Evolutionary conservation across 1,284 basidiomycete genomes (phyloP).

Genomic region (Cutaneotrichosporon sp.): DNA sequence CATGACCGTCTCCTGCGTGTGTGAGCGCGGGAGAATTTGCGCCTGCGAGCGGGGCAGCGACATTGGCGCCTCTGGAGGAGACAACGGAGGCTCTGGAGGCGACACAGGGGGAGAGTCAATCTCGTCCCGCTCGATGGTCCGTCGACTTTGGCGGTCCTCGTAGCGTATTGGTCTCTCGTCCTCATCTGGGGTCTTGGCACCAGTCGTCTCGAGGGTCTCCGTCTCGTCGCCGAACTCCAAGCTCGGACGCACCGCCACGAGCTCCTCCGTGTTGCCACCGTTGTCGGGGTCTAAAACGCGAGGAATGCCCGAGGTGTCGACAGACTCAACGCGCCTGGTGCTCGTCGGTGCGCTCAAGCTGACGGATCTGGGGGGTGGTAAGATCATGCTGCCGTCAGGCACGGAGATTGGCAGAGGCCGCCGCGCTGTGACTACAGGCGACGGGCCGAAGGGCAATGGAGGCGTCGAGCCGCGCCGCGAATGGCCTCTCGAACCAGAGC

Average conservation of each 20-base stretch:
- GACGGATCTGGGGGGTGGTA: background rate
- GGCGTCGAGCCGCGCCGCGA: background rate
- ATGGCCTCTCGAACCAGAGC: background rate
- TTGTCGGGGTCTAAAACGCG: background rate
- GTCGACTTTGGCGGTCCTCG: background rate
- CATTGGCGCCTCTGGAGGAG: background rate
- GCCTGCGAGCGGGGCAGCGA: background rate
- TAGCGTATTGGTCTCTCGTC: background rate
- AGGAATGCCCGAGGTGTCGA: background rate
- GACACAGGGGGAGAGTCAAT: background rate
- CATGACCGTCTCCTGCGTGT: constrained; percentile 8
- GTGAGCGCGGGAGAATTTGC: background rate
- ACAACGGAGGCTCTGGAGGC: background rate
- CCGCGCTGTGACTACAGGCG: constrained; percentile 4
- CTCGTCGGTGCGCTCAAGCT: constrained; percentile 9
- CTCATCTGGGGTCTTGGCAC: constrained; percentile 3
- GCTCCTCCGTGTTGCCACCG: background rate
- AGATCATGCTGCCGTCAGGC: background rate
- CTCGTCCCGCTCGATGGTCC: background rate
- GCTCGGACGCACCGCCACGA: background rate
- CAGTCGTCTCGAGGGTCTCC: constrained; percentile 2
- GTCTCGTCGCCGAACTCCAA: background rate
- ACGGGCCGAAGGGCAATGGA: constrained; percentile 2
- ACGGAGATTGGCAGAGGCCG: constrained; percentile 3
- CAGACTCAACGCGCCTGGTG: background rate